These are phyloP conservation scores for Periconia sp. DNA, from an alignment of 2,329 filamentous ascomycete species.

Conservation along the genomic window DNA sequence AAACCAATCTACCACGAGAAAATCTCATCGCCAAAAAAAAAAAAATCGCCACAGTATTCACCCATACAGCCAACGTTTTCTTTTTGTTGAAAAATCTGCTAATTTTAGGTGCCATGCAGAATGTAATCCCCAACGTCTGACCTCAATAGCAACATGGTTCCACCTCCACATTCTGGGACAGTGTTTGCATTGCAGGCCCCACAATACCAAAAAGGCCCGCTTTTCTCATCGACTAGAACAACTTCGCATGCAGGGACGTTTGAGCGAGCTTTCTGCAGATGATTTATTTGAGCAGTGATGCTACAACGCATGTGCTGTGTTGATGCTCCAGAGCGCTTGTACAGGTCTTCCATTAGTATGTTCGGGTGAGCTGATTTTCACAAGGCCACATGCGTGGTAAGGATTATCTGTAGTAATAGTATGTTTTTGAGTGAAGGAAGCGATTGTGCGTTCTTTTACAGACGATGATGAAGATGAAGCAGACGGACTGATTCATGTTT, in stretches of 20 bases:
- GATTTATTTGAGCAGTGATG: slow-evolving; percentile 49
- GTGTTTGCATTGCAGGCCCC: background rate
- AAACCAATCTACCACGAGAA: background rate
- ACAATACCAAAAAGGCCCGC: background rate
- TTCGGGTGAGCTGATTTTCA: slow-evolving; percentile 26
- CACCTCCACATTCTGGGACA: background rate
- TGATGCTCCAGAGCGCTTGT: background rate
- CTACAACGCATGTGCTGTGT: slow-evolving; percentile 33
- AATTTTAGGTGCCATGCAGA: background rate
- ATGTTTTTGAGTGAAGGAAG: background rate
- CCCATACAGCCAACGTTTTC: background rate
- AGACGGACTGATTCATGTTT: background rate
- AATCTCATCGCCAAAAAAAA: background rate
- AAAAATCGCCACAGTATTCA: background rate
- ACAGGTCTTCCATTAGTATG: background rate
- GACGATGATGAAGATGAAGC: background rate
- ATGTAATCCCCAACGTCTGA: background rate
- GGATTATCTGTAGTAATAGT: background rate
- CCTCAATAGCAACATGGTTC: background rate
- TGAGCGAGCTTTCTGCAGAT: slow-evolving; percentile 9
- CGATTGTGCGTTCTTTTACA: background rate
- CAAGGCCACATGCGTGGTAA: background rate
- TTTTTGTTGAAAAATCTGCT: background rate
- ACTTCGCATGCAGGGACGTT: background rate
- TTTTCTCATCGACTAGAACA: background rate